phyloP scores from a whole-genome alignment of 2,329 filamentous ascomycete genomes.

The Paracoccidioides brasiliensis region DNA sequence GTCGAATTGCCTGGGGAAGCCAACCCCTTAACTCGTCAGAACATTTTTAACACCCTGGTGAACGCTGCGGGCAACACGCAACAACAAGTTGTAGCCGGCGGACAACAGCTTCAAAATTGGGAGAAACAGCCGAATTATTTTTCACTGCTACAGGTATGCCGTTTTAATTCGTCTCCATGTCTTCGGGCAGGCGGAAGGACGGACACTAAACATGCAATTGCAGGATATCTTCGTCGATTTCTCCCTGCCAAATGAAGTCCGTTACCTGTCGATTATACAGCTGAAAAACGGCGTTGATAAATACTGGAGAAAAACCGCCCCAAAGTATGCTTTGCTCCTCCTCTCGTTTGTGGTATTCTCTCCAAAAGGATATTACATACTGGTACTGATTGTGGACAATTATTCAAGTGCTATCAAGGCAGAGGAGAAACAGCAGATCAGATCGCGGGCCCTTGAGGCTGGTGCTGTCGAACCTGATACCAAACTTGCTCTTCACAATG shows the following conservation, averaged over 20 bases:
- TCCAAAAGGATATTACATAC: not conserved
- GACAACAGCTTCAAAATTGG: slow-evolving; percentile 60
- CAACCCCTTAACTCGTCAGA: slow-evolving; percentile 51
- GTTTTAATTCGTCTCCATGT: not conserved
- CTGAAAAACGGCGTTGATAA: slow-evolving; percentile 95
- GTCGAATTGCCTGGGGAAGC: slow-evolving; percentile 76
- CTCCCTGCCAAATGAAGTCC: slow-evolving; percentile 60
- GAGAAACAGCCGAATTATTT: slow-evolving; percentile 55
- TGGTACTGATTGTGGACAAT: not conserved
- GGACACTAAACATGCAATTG: not conserved
- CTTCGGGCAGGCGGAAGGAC: not conserved
- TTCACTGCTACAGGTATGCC: slow-evolving; percentile 53
- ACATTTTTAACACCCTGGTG: slow-evolving; percentile 52
- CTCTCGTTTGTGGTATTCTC: too few relatives aligned
- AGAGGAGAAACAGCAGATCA: slow-evolving; percentile 64
- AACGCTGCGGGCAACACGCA: slow-evolving; percentile 51
- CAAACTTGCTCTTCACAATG: slow-evolving; percentile 72
- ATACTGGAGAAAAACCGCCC: slow-evolving; percentile 74
- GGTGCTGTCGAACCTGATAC: slow-evolving; percentile 64
- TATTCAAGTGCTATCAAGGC: slow-evolving; percentile 42
- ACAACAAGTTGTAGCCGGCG: slow-evolving; percentile 52
- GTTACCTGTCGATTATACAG: slow-evolving; percentile 83
- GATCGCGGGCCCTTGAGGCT: slow-evolving; percentile 60
- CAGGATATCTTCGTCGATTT: slow-evolving; percentile 73
- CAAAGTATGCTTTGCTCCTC: slow-evolving; percentile 37